Conservation (phyloP, 192 early-diverging fungal genomes). For the Chytriomyces hyalinus region DNA sequence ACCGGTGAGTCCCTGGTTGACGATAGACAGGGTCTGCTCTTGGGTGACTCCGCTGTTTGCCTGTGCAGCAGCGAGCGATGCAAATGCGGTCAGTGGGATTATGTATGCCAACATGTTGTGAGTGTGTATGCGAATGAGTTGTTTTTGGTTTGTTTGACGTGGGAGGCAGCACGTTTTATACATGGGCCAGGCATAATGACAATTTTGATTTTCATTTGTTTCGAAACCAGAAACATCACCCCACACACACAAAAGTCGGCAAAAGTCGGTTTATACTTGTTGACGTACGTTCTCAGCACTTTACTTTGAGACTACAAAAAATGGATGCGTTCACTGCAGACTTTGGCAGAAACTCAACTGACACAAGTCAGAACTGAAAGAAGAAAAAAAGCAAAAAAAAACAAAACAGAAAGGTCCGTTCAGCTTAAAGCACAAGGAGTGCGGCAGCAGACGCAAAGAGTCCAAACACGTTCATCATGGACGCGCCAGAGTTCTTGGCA, state of each 20-base stretch:
- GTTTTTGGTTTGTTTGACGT: not conserved
- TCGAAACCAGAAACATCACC: not conserved
- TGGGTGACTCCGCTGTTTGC: not conserved
- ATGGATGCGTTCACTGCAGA: not conserved
- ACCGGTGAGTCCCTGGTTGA: not conserved
- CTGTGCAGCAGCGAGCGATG: not conserved
- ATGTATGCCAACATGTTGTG: not conserved
- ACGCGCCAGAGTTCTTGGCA: not conserved
- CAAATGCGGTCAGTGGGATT: not conserved
- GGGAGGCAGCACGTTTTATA: not conserved
- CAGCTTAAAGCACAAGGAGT: not conserved
- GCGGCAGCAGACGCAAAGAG: not conserved
- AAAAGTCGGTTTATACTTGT: too few relatives aligned
- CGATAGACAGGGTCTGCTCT: conserved; percentile 1
- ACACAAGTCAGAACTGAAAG: not conserved
- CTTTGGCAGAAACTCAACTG: not conserved
- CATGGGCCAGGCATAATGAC: not conserved
- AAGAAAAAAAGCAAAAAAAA: not conserved
- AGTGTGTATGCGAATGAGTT: not conserved
- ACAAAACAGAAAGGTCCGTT: not conserved
- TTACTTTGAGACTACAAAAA: not conserved
- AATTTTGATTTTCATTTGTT: not conserved
- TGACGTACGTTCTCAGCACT: not conserved
- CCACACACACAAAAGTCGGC: too few relatives aligned
- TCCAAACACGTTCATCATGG: not conserved